Base-by-base conservation (phyloP, 1,284 basidiomycete species). In the Cutaneotrichosporon mucoides region DNA sequence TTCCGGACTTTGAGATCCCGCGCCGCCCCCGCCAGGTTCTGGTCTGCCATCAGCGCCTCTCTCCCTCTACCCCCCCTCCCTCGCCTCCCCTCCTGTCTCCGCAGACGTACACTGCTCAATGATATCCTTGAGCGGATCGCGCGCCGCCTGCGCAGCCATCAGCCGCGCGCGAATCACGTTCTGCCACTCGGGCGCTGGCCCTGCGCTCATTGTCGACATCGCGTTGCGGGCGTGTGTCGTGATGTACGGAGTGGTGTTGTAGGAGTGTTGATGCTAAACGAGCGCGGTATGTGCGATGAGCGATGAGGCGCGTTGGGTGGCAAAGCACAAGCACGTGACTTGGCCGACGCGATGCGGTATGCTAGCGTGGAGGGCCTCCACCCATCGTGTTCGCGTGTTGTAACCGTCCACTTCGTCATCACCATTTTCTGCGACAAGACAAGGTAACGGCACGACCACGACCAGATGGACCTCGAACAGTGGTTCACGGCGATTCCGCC, bases 1-100 rank as follows among this genome's bases (percentile, higher is more conserved):
- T 96, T 95, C 55, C 92, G 85, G 71, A 93, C 88, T 75, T 91
- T 93, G 69, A 95, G 82, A 13, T 92, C 82, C 69, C 90, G 87
- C 35, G 92, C 89, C 73, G 92, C 90, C 71, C 90, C 89, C 3
- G 91, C 90, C 66, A 96, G 83, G 72, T 90, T 85, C 66, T 88
- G 86, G 81, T 94, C 91, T 94, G 79, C 12, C 37, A 45, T 57
- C 69, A 63, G 62, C 37, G 42, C n/a, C n/a, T 53, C 41, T 49
- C 38, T 37, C 5, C 40, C 46, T 44, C 46, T 53, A 36, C 7
- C 6, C 12, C 1, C 35, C 4, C 6, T n/a, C n/a, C n/a, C n/a
- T n/a, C n/a, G n/a, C n/a, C n/a, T n/a, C n/a, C n/a, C n/a, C 35
- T 12, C 35, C 13, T 15, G 2, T 0, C 12, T 4, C 10, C 9